phyloP scores from a whole-genome alignment of 108 stramenopile genomes.

The Nitzschia inconspicua region DNA sequence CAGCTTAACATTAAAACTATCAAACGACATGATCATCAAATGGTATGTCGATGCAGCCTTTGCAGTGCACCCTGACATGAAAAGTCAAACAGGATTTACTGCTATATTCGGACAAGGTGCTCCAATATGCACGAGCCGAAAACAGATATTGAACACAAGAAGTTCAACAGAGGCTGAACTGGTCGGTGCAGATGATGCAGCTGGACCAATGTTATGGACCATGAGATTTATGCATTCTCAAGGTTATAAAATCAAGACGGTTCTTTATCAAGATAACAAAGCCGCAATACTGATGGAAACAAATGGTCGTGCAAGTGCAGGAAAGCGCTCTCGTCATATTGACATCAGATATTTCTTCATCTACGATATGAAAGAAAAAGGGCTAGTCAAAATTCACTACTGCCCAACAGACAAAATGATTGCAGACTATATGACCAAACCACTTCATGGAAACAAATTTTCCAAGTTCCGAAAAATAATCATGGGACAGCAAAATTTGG shows the following conservation, averaged over 20 bases:
- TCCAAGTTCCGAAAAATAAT: conserved; percentile 25
- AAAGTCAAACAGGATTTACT: conserved; percentile 45
- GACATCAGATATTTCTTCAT: conserved; percentile 51
- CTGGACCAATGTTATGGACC: conserved; percentile 44
- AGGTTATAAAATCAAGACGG: conserved; percentile 30
- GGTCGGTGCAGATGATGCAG: conserved; percentile 38
- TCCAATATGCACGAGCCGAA: conserved; percentile 3
- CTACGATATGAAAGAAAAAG: conserved; percentile 6
- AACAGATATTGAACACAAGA: conserved; percentile 35
- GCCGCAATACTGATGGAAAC: conserved; percentile 50
- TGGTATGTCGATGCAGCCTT: conserved; percentile 48
- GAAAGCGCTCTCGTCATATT: conserved; percentile 45
- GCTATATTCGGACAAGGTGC: conserved; percentile 44
- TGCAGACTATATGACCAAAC: conserved; percentile 54
- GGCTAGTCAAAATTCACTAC: conserved; percentile 16
- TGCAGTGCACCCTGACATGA: conserved; percentile 44
- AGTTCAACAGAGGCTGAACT: conserved; percentile 54
- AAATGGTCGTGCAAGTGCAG: conserved; percentile 40
- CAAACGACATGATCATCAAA: neutral
- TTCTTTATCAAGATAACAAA: conserved; percentile 46
- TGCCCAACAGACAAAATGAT: conserved; percentile 49
- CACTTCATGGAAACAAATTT: conserved; percentile 41
- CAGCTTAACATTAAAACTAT: conserved; percentile 5
- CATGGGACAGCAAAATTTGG: conserved; percentile 10
- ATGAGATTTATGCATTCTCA: conserved; percentile 36